Percentiles rank a stretch among this genome's conserved stretches.
Evolutionary conservation across 2,329 filamentous ascomycete species (phyloP).

Genomic region (Zasmidium angulare): DNA sequence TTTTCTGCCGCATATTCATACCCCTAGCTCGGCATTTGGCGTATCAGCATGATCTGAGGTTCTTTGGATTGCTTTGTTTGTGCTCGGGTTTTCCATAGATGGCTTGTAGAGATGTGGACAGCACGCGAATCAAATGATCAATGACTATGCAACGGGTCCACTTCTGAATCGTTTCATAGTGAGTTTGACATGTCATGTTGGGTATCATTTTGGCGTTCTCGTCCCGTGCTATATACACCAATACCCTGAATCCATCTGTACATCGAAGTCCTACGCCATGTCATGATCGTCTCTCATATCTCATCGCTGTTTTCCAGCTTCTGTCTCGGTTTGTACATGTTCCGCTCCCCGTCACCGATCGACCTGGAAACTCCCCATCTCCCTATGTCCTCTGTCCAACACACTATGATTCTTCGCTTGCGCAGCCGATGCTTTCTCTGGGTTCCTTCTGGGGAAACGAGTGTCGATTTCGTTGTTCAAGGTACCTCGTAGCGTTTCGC

Average conservation of each 20-base stretch:
- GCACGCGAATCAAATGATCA: too few species aligned
- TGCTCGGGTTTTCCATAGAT: not conserved
- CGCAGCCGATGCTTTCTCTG: slow-evolving; percentile 28
- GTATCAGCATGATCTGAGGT: not conserved
- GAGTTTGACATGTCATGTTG: too few species aligned
- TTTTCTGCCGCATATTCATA: not conserved
- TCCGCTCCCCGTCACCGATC: slow-evolving; percentile 3
- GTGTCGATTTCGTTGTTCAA: slow-evolving; percentile 34
- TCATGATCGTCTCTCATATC: not conserved
- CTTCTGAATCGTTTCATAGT: too few species aligned
- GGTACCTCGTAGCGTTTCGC: slow-evolving; percentile 34
- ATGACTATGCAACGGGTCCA: too few species aligned
- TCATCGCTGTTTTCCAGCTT: not conserved
- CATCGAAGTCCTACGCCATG: not conserved
- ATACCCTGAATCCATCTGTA: not conserved
- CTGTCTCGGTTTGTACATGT: too few species aligned
- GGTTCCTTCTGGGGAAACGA: slow-evolving; percentile 27
- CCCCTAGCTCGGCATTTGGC: not conserved
- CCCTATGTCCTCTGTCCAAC: slow-evolving; percentile 26
- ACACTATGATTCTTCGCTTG: slow-evolving; percentile 30
- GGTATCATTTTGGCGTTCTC: not conserved
- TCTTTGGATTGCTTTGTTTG: not conserved
- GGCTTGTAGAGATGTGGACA: not conserved
- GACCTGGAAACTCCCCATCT: slow-evolving; percentile 25
- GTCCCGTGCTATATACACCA: not conserved